Evolutionary conservation across 2,329 filamentous ascomycete genomes (phyloP), one percentile per base, ranked within the genome.

Genomic region (Ceratocystis papillata): DNA sequence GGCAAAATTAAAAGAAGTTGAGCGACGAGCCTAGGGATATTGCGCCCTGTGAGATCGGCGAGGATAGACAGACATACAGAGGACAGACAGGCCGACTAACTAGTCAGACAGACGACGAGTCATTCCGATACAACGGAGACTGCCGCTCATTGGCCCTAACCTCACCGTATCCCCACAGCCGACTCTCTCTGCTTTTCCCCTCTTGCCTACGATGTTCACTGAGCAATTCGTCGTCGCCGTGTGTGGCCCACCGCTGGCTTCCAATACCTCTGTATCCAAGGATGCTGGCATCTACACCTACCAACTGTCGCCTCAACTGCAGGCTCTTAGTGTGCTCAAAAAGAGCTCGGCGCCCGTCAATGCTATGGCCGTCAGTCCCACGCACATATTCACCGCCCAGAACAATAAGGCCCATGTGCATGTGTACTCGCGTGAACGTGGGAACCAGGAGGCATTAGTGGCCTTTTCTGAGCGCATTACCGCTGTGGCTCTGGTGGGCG

Each of bases 331-430:
- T 69, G 83, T 87, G 61, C 92, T 94, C 81, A 97, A 96, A 81
- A 97, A 96, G 78, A 96, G 89, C 78, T 88, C 89, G 17, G 85
- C 87, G n/a, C 81, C 87, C 30, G 79, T 82, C 67, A 89, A 93
- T 75, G 87, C 89, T 71, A 78, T 99, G 65, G 92, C 90, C 37
- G 81, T 92, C 71, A 95, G 83, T 75, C 80, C 83, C 57, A 87
- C 87, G 22, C 94, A 99, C 74, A 81, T 97, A 60, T 99, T 96
- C 74, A 88, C 92, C 3, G 93, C 90, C 3, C 94, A 99, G 75
- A 82, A 88, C 62, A 91, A 92, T 70, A 97, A 96, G 76, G 90
- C 91, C 0, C 89, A 96, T 53, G 83, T 99, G 1, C 90, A 97
- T 76, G 90, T 99, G 65, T 99, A 97, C 76, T 92, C 84, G 67